Conservation (phyloP, 2,329 filamentous ascomycete genomes). For the Fusarium mundagurra region DNA sequence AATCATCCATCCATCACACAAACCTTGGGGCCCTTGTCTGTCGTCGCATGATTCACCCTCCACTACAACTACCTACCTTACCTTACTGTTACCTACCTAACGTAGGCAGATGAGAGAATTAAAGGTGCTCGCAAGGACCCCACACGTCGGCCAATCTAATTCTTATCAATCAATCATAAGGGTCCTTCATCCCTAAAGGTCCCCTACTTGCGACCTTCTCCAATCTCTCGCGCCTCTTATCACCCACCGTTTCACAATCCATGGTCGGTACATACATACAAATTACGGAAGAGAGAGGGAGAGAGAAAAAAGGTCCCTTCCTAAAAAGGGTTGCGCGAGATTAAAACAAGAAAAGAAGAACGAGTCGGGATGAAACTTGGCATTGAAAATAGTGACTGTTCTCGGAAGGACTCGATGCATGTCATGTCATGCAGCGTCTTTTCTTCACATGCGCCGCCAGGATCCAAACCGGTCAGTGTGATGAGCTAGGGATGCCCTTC, state of each 20-base stretch:
- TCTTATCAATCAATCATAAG: background rate
- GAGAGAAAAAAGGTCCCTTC: background rate
- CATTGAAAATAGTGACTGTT: background rate
- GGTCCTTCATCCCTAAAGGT: background rate
- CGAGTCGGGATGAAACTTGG: constrained; percentile 1
- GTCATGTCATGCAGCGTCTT: constrained; percentile 13
- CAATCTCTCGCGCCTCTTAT: background rate
- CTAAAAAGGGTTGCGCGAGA: background rate
- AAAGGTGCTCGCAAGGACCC: background rate
- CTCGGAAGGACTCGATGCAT: constrained; percentile 1
- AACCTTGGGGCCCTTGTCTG: constrained; percentile 2
- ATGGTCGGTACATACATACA: background rate
- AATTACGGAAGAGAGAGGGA: background rate
- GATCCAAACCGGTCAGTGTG: constrained; percentile 10
- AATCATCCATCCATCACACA: constrained; percentile 20
- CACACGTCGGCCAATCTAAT: constrained; percentile 1
- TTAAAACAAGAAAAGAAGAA: background rate
- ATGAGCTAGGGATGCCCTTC: background rate
- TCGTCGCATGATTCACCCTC: constrained; percentile 13
- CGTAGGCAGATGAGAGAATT: background rate
- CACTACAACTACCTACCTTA: background rate
- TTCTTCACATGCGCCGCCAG: constrained; percentile 19
- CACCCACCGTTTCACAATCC: background rate
- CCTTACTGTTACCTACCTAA: background rate
- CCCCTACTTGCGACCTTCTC: background rate